Evolutionary conservation across 2,329 filamentous ascomycete species (phyloP).

Genomic region (Paramyrothecium sp.): DNA sequence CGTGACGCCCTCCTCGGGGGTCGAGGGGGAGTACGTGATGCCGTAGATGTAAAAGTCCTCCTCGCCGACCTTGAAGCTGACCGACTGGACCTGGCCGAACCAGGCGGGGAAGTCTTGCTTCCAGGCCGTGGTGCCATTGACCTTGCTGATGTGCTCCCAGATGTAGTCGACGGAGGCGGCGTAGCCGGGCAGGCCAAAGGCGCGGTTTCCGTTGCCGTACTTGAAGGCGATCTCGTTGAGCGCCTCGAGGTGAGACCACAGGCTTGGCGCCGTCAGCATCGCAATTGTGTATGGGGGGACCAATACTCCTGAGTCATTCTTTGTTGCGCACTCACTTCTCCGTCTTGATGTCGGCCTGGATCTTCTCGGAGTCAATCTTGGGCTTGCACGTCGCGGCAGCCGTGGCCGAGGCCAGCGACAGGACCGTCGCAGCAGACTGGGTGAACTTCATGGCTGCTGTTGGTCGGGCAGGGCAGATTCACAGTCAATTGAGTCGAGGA

Average conservation of each 20-base stretch:
- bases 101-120: constrained; percentile 48
- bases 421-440: background rate
- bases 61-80: constrained; percentile 27
- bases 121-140: constrained; percentile 35
- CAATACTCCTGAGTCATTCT: too few relatives aligned
- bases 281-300: too few relatives aligned
- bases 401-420: constrained; percentile 1
- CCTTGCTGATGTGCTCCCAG: constrained; percentile 40
- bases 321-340: constrained; percentile 1
- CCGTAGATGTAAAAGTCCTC: constrained; percentile 14
- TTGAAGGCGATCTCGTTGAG: constrained; percentile 17
- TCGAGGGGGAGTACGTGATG: constrained; percentile 17
- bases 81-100: constrained; percentile 41
- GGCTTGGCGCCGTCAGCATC: background rate
- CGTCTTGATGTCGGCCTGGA: constrained; percentile 3
- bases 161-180: constrained; percentile 49
- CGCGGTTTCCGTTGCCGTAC: constrained; percentile 48
- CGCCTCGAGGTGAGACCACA: constrained; percentile 7
- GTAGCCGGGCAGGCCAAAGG: constrained; percentile 50
- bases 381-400: constrained; percentile 1
- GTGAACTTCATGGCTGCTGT: constrained; percentile 1
- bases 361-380: constrained; percentile 2
- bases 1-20: constrained; percentile 13
- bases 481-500: background rate
- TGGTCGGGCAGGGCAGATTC: too few relatives aligned